Evolutionary conservation across 306 rosid species (phyloP).

Genomic region (Sicyos edulis): DNA sequence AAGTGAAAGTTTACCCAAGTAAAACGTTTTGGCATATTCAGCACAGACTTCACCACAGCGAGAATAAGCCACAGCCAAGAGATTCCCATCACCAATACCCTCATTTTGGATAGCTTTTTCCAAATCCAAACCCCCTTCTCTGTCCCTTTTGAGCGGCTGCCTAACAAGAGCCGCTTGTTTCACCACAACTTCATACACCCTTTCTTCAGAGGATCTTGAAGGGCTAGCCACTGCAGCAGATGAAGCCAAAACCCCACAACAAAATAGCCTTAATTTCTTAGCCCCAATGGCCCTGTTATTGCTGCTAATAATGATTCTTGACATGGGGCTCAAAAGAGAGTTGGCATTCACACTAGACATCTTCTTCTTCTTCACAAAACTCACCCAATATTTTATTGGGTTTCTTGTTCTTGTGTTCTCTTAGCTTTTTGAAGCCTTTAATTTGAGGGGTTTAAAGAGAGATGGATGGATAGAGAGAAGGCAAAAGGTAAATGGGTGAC

Average conservation of each 20-base stretch:
- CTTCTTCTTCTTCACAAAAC: slow-evolving; percentile 30
- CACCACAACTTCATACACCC: slow-evolving; percentile 80
- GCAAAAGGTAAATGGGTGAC: slow-evolving; percentile 11
- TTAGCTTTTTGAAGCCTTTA: neutral
- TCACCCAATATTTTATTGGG: slow-evolving; percentile 20
- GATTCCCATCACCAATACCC: slow-evolving; percentile 37
- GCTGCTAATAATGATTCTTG: slow-evolving; percentile 26
- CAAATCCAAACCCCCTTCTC: too few species aligned
- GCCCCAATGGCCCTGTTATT: slow-evolving; percentile 22
- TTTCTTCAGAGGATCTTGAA: slow-evolving; percentile 72
- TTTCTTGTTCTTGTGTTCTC: neutral
- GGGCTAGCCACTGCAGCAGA: slow-evolving; percentile 54
- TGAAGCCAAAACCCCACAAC: slow-evolving; percentile 34
- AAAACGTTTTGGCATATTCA: slow-evolving; percentile 93
- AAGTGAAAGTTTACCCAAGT: slow-evolving; percentile 46
- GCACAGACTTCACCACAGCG: slow-evolving; percentile 93
- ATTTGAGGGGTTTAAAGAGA: neutral
- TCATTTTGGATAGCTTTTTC: slow-evolving; percentile 33
- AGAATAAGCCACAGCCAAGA: slow-evolving; percentile 64
- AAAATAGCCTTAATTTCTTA: slow-evolving; percentile 38
- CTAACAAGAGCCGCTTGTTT: slow-evolving; percentile 77
- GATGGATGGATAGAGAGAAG: neutral
- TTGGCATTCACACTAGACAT: slow-evolving; percentile 44
- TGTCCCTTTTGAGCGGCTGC: slow-evolving; percentile 18
- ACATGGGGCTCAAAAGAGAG: slow-evolving; percentile 34